Evolutionary conservation across 768 basidiomycete species (phyloP), one percentile per base, ranked within the genome.

Genomic region (Daedaleopsis sinensis): DNA sequence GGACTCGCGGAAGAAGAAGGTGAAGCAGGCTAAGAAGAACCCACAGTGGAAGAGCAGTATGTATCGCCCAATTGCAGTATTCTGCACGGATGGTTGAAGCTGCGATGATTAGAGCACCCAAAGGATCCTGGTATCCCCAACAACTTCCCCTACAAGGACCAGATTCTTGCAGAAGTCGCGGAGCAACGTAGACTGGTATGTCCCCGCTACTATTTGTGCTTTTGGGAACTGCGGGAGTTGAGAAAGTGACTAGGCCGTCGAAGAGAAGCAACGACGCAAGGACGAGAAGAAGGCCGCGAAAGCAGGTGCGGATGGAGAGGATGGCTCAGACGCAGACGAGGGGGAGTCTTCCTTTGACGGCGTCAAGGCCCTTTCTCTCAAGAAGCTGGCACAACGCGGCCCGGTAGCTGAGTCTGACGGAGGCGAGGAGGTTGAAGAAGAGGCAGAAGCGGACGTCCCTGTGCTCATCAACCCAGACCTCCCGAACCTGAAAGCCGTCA

Each of bases 101-200:
- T 52, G 47, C 55, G 32, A 13, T 44, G 3, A 64, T 15, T 57
- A 91, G 91, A 91, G 74, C 85, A 88, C 63, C 82, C 85, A 69
- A 95, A 93, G 73, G 95, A 98, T 73, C 93, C 91, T 35, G 95
- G 95, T 48, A 94, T 97, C 65, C 95, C 95, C 8, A 96, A 91
- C 75, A 88, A 86, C 61, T 94, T 94, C 77, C 94, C 93, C 5
- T 95, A 89, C 82, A 98, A 96, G 76, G 95, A 96, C 69, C 88
- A 94, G 74, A 90, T 98, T 64, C 79, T 98, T 32, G 95, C 94
- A 5, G 95, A 98, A 69, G 83, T 96, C 54, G 88, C 89, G 48
- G 91, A 91, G 67, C 83, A 92, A 70, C 86, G 94, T 63, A 81
- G 91, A 69, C 75, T 80, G 64, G 94, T 94, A 68, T 68, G 83